Percentiles rank a stretch among this genome's conserved stretches.
phyloP scores from a whole-genome alignment of 2,329 filamentous ascomycete species.

The Leptographium lundbergii region DNA sequence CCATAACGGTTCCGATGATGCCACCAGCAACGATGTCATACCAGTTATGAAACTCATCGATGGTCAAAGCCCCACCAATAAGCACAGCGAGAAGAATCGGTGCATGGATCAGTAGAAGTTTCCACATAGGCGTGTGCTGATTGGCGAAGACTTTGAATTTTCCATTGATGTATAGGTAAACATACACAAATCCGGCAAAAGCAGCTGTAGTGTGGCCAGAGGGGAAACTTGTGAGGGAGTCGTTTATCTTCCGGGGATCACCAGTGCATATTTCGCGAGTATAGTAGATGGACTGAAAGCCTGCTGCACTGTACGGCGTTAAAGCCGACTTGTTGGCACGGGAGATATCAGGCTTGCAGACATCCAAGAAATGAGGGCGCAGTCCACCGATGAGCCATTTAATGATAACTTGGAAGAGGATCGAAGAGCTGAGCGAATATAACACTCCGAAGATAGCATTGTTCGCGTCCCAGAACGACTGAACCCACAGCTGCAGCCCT shows the following conservation, averaged over 20 bases:
- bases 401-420: conserved; percentile 66
- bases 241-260: conserved; percentile 50
- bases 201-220: conserved; percentile 63
- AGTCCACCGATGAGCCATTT: conserved; percentile 65
- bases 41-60: conserved; percentile 65
- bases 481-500: conserved; percentile 53
- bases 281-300: conserved; percentile 48
- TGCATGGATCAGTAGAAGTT: conserved; percentile 50
- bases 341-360: conserved; percentile 50
- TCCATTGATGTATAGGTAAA: conserved; percentile 64
- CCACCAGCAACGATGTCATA: conserved; percentile 57
- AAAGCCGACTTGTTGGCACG: conserved; percentile 22
- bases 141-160: conserved; percentile 66
- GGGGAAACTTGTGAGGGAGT: conserved; percentile 58
- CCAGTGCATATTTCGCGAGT: conserved; percentile 59
- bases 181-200: conserved; percentile 58
- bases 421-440: conserved; percentile 55
- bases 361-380: conserved; percentile 58
- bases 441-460: conserved; percentile 58
- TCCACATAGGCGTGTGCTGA: conserved; percentile 64
- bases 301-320: conserved; percentile 30
- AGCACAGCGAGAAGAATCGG: conserved; percentile 55
- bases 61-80: conserved; percentile 57
- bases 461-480: conserved; percentile 58
- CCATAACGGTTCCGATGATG: conserved; percentile 48